Conservation (phyloP, 1,139 yeast species). For the Suhomyces wounanorum region DNA sequence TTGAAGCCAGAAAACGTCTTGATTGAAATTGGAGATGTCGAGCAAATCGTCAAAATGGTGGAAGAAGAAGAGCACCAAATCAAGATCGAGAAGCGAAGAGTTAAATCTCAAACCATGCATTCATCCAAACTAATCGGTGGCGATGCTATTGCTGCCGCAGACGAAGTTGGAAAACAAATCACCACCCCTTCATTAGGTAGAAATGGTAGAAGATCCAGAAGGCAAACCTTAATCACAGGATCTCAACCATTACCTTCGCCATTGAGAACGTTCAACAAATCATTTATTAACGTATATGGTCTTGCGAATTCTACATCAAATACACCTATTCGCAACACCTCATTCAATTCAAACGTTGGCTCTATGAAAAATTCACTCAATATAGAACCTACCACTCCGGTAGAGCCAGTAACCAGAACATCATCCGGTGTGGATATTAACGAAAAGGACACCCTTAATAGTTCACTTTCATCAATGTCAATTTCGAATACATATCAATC, state of each 20-base stretch:
- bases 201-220: conserved; percentile 59
- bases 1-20: conserved; percentile 48
- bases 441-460: conserved; percentile 31
- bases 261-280: conserved; percentile 35
- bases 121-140: conserved; percentile 8
- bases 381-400: conserved; percentile 13
- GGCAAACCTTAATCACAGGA: conserved; percentile 80
- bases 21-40: conserved; percentile 42
- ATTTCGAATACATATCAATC: conserved; percentile 29
- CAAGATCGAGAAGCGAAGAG: conserved; percentile 16
- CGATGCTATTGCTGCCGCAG: neutral
- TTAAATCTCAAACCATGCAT: conserved; percentile 11
- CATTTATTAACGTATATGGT: conserved; percentile 39
- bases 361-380: conserved; percentile 3
- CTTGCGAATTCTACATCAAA: conserved; percentile 44
- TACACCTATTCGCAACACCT: conserved; percentile 39
- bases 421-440: conserved; percentile 10
- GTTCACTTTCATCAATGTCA: conserved; percentile 48
- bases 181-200: conserved; percentile 44
- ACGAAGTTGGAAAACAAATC: conserved; percentile 8
- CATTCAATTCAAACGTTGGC: conserved; percentile 11
- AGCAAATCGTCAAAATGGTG: conserved; percentile 34
- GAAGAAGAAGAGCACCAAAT: conserved; percentile 31
- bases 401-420: conserved; percentile 13
- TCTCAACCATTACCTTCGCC: conserved; percentile 87